Percentiles rank a stretch among this genome's conserved stretches.
phyloP scores from a whole-genome alignment of 23 red algal genomes.

The Gracilaria caudata region DNA sequence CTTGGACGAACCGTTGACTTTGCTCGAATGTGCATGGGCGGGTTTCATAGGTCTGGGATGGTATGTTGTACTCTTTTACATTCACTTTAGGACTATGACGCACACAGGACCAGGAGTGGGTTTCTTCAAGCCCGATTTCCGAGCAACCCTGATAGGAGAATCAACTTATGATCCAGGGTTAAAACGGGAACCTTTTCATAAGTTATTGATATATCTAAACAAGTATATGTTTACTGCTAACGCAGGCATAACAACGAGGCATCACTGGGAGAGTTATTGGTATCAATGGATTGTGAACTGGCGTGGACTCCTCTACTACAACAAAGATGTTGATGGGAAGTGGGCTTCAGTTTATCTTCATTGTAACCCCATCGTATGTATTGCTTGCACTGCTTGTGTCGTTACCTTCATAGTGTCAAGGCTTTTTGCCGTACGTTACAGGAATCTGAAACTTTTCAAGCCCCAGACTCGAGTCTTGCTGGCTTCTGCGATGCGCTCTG shows the following conservation, averaged over 20 bases:
- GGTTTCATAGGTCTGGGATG: slow-evolving; percentile 60
- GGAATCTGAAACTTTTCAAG: slow-evolving; percentile 25
- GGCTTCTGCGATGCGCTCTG: slow-evolving; percentile 28
- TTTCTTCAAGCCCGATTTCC: slow-evolving; percentile 82
- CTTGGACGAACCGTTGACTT: slow-evolving; percentile 54
- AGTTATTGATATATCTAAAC: slow-evolving; percentile 85
- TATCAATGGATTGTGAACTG: slow-evolving; percentile 94
- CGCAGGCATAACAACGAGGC: slow-evolving; percentile 77
- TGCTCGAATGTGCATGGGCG: slow-evolving; percentile 78
- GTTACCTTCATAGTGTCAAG: slow-evolving; percentile 34
- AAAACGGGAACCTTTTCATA: slow-evolving; percentile 55
- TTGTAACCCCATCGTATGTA: slow-evolving; percentile 82
- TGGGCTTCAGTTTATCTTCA: slow-evolving; percentile 89
- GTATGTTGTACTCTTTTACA: slow-evolving; percentile 73
- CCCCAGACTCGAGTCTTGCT: slow-evolving; percentile 16
- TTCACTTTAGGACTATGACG: slow-evolving; percentile 86
- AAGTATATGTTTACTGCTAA: slow-evolving; percentile 92
- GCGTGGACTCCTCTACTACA: slow-evolving; percentile 91
- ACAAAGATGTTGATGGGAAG: slow-evolving; percentile 51
- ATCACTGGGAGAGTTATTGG: slow-evolving; percentile 93
- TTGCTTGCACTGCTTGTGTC: slow-evolving; percentile 40
- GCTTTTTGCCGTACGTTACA: slow-evolving; percentile 45
- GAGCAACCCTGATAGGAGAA: slow-evolving; percentile 68
- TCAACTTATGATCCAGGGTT: slow-evolving; percentile 82
- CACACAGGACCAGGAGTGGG: slow-evolving; percentile 81